phyloP scores from a whole-genome alignment of 2,329 filamentous ascomycete genomes.

The Fusarium sp. region DNA sequence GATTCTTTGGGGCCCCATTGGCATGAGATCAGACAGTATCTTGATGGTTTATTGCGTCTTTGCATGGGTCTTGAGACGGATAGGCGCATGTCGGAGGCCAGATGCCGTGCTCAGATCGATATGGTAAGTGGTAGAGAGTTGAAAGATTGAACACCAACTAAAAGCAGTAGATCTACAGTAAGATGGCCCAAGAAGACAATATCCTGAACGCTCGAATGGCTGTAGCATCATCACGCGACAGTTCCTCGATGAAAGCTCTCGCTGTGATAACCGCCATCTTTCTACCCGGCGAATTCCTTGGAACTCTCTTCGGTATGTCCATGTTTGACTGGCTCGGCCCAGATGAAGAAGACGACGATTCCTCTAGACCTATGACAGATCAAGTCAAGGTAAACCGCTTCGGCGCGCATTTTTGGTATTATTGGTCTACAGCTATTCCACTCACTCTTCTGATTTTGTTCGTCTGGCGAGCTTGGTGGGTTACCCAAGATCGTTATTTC shows the following conservation, averaged over 20 bases:
- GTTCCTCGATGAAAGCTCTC: slow-evolving; percentile 58
- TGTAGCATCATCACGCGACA: slow-evolving; percentile 53
- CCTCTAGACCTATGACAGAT: background rate
- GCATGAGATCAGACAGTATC: slow-evolving; percentile 58
- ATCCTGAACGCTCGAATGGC: slow-evolving; percentile 55
- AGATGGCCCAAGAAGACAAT: slow-evolving; percentile 60
- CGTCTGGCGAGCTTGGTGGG: slow-evolving; percentile 58
- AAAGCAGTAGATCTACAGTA: slow-evolving; percentile 53
- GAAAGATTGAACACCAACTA: background rate
- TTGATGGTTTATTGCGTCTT: slow-evolving; percentile 54
- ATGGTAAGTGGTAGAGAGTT: slow-evolving; percentile 47
- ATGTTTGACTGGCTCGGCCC: slow-evolving; percentile 58
- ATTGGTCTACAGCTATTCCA: slow-evolving; percentile 56
- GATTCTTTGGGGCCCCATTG: slow-evolving; percentile 51
- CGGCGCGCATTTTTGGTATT: slow-evolving; percentile 56
- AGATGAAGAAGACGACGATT: slow-evolving; percentile 42
- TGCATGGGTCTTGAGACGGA: slow-evolving; percentile 58
- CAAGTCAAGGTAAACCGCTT: slow-evolving; percentile 40
- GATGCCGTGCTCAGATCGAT: slow-evolving; percentile 57
- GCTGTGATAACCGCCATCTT: slow-evolving; percentile 60
- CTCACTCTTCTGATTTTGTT: slow-evolving; percentile 54
- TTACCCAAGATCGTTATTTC: slow-evolving; percentile 57
- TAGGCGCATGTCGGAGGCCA: slow-evolving; percentile 55
- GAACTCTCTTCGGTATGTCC: slow-evolving; percentile 56
- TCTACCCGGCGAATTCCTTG: slow-evolving; percentile 57